phyloP scores from a whole-genome alignment of 345 rosid species.

The Physaria fendleri region DNA sequence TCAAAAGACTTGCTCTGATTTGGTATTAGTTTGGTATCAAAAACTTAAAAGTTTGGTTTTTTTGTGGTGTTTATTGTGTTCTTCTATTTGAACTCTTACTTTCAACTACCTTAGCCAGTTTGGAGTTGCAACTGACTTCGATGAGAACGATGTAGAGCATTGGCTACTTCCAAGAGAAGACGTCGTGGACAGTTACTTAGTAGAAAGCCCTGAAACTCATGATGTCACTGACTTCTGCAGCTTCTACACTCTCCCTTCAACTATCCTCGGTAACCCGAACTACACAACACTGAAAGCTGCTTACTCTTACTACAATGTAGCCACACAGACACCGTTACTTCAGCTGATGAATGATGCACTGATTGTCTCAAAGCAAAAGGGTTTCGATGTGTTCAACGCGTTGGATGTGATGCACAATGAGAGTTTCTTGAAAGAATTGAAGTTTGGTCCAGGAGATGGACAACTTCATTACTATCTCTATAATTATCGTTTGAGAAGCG shows the following conservation, averaged over 20 bases:
- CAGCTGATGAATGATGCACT: constrained; percentile 92
- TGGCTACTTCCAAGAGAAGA: constrained; percentile 83
- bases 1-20: constrained; percentile 2
- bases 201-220: constrained; percentile 77
- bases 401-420: constrained; percentile 94
- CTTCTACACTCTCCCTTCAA: constrained; percentile 91
- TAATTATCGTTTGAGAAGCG: constrained; percentile 55
- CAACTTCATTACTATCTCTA: constrained; percentile 90
- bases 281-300: constrained; percentile 79
- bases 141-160: constrained; percentile 78
- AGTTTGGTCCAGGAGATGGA: constrained; percentile 94
- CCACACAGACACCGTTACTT: constrained; percentile 71
- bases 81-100: constrained; percentile 15
- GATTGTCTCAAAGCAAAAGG: constrained; percentile 74
- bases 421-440: constrained; percentile 78
- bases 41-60: background rate
- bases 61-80: background rate
- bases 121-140: constrained; percentile 80
- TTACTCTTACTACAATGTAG: constrained; percentile 85
- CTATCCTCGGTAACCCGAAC: constrained; percentile 81
- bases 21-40: constrained; percentile 16
- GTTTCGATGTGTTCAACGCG: constrained; percentile 83
- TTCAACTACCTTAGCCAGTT: constrained; percentile 63
- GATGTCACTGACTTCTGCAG: constrained; percentile 92
- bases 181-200: constrained; percentile 79